Base-by-base conservation (phyloP, 441 rosid genomes). In the Breynia disticha region DNA sequence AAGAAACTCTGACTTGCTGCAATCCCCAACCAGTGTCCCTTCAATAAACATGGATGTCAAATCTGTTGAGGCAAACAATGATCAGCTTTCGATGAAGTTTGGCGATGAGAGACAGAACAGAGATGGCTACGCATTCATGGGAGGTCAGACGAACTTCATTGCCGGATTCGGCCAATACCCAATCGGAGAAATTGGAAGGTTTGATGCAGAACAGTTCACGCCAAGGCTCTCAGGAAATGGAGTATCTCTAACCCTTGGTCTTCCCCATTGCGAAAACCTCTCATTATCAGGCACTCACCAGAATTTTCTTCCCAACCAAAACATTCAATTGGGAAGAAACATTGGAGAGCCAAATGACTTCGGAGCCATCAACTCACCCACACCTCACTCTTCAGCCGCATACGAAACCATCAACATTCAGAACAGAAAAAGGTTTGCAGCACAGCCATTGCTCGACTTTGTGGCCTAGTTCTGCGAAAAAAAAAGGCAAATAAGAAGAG, bases 91-190 rank as follows among this genome's bases (percentile, higher is more conserved):
- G 0, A 67, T 86, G 65, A 86, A 83, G 56, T 80, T 82, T 48
- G 76, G 75, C 3, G 67, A 70, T 24, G 87, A 80, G 65, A 68
- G 89, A 60, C 83, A 68, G 65, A 71, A 74, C 54, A 67, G 95
- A 63, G 95, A 82, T 24, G 94, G 90, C 0, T 87, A 82, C 70
- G 76, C 96, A 19, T 79, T 87, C 77, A 80, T 87, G 59, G 86
- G 86, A 1, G 74, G 68, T 16, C 83, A 81, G n/a, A 63, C 76
- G 16, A 80, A 81, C 76, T 78, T 81, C 73, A 84, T 76, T 17
- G 89, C 95, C 35, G 90, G 79, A 20, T 91, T 87, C 6, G 95
- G 95, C 45, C 96, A 87, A 47, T 91, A 91, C 77, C 89, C 93
- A 28, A 86, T 91, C 21, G 94, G 77, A 35, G 96, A 83, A 55